Evolutionary conservation across 2,329 filamentous ascomycete genomes (phyloP).

Genomic region (Thielaviopsis punctulata): DNA sequence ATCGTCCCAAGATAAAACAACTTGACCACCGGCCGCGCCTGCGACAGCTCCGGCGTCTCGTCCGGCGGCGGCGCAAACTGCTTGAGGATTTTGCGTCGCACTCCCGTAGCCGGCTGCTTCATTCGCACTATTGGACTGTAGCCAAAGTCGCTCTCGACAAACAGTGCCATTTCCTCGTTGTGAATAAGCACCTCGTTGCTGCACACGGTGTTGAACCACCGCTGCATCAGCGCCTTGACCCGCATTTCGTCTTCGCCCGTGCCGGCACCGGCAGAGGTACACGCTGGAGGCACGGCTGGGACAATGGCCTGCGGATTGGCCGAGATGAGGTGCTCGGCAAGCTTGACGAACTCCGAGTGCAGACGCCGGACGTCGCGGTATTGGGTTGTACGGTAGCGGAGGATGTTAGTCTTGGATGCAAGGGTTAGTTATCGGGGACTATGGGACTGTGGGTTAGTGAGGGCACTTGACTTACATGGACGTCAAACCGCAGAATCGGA

Average conservation of each 20-base stretch:
- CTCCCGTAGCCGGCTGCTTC: slow-evolving; percentile 92
- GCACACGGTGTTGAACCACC: slow-evolving; percentile 91
- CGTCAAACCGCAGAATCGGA: slow-evolving; percentile 84
- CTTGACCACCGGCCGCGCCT: slow-evolving; percentile 81
- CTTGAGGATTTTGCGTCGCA: slow-evolving; percentile 88
- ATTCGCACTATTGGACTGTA: slow-evolving; percentile 91
- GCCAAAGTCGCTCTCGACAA: slow-evolving; percentile 97
- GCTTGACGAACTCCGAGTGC: slow-evolving; percentile 89
- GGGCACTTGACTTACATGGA: slow-evolving; percentile 51
- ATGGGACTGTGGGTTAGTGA: neutral
- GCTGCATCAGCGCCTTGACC: slow-evolving; percentile 76
- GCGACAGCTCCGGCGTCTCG: slow-evolving; percentile 84
- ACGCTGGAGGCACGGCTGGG: slow-evolving; percentile 82
- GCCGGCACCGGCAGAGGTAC: slow-evolving; percentile 83
- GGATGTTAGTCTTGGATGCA: slow-evolving; percentile 78
- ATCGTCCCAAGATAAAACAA: slow-evolving; percentile 88
- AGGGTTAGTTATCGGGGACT: neutral
- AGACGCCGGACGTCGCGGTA: slow-evolving; percentile 93
- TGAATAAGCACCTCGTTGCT: slow-evolving; percentile 81
- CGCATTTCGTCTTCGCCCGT: slow-evolving; percentile 89
- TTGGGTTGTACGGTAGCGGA: slow-evolving; percentile 91
- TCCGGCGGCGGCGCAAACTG: slow-evolving; percentile 96
- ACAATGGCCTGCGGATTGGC: slow-evolving; percentile 95
- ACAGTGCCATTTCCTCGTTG: slow-evolving; percentile 93
- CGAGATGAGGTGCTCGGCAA: slow-evolving; percentile 89